Base-by-base conservation (phyloP, 2,329 filamentous ascomycete species). In the Fusarium drepaniforme region DNA sequence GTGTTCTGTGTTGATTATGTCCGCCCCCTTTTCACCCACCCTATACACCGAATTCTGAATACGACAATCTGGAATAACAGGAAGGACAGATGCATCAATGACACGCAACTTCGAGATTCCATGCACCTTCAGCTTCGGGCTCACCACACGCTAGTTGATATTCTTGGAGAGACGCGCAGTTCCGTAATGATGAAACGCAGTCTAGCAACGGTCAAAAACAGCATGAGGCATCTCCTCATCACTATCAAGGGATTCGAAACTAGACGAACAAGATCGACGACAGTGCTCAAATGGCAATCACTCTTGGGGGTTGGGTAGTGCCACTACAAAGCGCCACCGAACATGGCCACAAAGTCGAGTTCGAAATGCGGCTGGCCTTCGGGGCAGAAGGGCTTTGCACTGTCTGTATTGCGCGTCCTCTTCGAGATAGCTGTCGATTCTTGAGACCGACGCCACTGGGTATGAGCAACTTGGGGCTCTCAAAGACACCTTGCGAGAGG, bases 401-500 rank as follows among this genome's bases (percentile, higher is more conserved):
- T 80, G 74, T 11, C 80, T 80, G 74, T 91, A 92, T 51, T 85
- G 83, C 1, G 83, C 80, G 65, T 84, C 84, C 44, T 84, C 86
- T 66, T 87, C 83, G 0, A 92, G 82, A 38, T 85, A 84, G n/a
- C 86, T 78, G 75, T 92, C 90, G 62, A 91, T 89, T 79, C 8
- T 80, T 78, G 0, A 90, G 90, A 0, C 91, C 91, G 56, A 93
- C 86, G 18, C 92, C 91, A 62, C 86, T 89, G 2, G 93, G 86
- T 83, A 91, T 90, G 8, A 93, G 88, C 2, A 93, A 81, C 80
- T 93, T 91, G 4, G 91, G 90, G 1, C 88, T 88, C 82, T 92
- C 90, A 81, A 89, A 93, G 2, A 89, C 87, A 23, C 91, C 91
- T 35, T 82, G 79, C 0, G 85, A 84, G 8, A 88, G 80, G 5